Evolutionary conservation across 768 basidiomycete genomes (phyloP).

Genomic region (Tephrocybe sp.): DNA sequence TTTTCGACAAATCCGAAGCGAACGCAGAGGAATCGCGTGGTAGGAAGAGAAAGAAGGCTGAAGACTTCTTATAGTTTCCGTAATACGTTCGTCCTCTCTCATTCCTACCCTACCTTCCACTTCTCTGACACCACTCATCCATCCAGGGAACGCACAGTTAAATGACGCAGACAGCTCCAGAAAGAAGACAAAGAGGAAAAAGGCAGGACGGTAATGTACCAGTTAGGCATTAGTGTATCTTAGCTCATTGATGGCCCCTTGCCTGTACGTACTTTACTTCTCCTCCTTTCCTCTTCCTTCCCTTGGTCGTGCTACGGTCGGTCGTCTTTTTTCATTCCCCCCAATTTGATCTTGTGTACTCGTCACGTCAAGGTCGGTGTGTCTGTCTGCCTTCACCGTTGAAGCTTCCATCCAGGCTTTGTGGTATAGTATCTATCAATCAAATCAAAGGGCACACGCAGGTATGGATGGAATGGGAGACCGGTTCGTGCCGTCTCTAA

Average conservation of each 20-base stretch:
- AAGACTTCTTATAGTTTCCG: conserved; percentile 67
- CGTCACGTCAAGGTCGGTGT: not conserved
- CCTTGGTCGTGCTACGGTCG: conserved; percentile 4
- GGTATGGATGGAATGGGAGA: too few species aligned
- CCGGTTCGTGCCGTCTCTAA: too few species aligned
- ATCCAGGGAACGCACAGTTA: not conserved
- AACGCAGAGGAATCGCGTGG: conserved; percentile 63
- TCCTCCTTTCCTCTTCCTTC: not conserved
- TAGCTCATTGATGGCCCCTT: too few species aligned
- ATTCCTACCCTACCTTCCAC: not conserved
- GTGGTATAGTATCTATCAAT: too few species aligned
- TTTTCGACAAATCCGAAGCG: conserved; percentile 42
- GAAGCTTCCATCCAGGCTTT: not conserved
- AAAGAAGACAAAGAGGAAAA: too few species aligned
- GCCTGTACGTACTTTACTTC: conserved; percentile 8
- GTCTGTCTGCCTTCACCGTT: not conserved
- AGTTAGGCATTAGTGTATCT: too few species aligned
- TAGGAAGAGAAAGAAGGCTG: conserved; percentile 82
- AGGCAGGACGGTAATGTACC: too few species aligned
- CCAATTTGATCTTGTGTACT: not conserved
- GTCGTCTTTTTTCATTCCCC: conserved; percentile 4
- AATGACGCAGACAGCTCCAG: too few species aligned
- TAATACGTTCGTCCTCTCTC: not conserved
- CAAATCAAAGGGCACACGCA: too few species aligned
- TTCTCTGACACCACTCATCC: not conserved